Percentiles rank a stretch among this genome's conserved stretches.
These are phyloP conservation scores for Tetramitus jugosus DNA, from an alignment of 208 protist species.

Conservation along the genomic window DNA sequence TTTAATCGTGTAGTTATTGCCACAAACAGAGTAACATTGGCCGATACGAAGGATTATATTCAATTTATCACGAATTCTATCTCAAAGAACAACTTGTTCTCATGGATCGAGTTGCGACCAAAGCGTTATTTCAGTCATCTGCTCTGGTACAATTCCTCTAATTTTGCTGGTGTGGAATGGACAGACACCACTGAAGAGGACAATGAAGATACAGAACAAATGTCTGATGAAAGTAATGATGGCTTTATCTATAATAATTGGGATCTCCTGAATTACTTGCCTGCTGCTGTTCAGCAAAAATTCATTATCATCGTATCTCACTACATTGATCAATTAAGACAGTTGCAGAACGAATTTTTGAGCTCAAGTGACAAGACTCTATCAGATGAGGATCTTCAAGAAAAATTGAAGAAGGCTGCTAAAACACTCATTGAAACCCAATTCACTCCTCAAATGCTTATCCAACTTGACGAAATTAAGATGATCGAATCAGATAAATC, in stretches of 20 bases:
- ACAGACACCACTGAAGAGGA: neutral
- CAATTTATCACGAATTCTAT: neutral
- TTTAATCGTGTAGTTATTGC: neutral
- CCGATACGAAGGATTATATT: neutral
- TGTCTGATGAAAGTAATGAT: too few relatives aligned
- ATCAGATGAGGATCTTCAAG: too few relatives aligned
- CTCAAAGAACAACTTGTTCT: slow-evolving; percentile 1
- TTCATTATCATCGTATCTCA: neutral
- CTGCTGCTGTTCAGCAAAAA: neutral
- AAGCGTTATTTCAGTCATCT: neutral
- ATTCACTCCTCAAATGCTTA: neutral
- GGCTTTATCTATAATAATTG: neutral
- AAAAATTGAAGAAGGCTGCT: too few relatives aligned
- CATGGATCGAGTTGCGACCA: neutral
- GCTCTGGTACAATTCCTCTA: neutral
- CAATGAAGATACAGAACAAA: too few relatives aligned
- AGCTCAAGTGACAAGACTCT: too few relatives aligned
- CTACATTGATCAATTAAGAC: neutral
- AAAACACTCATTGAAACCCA: too few relatives aligned
- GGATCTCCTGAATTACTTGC: neutral
- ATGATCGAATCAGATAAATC: neutral
- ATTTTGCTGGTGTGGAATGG: neutral
- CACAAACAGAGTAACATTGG: neutral
- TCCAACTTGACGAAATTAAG: neutral
- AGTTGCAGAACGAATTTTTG: too few relatives aligned